These are phyloP conservation scores for Corinectria fuckeliana DNA, from an alignment of 2,329 filamentous ascomycete genomes.

Conservation along the genomic window DNA sequence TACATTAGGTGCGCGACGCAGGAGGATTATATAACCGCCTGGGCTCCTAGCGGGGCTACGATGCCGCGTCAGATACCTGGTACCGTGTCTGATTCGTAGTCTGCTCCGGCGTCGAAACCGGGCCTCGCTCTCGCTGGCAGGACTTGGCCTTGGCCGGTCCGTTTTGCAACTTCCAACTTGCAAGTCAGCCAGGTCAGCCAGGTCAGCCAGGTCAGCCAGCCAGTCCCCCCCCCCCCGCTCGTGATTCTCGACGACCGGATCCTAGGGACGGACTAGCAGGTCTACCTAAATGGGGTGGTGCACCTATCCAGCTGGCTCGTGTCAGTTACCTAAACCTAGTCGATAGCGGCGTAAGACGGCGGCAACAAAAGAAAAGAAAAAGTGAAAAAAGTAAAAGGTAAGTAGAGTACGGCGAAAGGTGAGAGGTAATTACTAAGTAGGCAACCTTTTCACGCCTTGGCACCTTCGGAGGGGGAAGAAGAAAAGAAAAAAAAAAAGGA, in stretches of 20 bases:
- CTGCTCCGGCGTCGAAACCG: neutral
- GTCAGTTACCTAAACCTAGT: too few species aligned
- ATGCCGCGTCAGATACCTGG: too few species aligned
- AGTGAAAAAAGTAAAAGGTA: neutral
- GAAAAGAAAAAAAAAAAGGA: conserved; percentile 9
- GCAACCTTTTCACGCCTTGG: too few species aligned
- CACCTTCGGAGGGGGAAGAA: too few species aligned
- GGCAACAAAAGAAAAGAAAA: conserved; percentile 25
- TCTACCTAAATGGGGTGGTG: too few species aligned
- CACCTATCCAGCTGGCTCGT: neutral
- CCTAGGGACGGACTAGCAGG: neutral
- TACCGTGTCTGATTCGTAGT: too few species aligned
- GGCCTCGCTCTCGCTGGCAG: neutral
- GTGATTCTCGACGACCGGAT: neutral
- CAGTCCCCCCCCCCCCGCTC: neutral
- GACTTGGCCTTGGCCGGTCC: neutral
- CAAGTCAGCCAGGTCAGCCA: neutral
- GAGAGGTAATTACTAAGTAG: conserved; percentile 2
- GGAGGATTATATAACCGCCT: too few species aligned
- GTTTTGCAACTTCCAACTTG: too few species aligned
- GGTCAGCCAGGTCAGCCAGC: too few species aligned
- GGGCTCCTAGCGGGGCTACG: too few species aligned
- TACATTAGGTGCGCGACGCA: too few species aligned
- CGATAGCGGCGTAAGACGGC: conserved; percentile 15
- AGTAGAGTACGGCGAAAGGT: conserved; percentile 22